phyloP scores from a whole-genome alignment of 208 protist genomes.

The Angomonas ambiguus region DNA sequence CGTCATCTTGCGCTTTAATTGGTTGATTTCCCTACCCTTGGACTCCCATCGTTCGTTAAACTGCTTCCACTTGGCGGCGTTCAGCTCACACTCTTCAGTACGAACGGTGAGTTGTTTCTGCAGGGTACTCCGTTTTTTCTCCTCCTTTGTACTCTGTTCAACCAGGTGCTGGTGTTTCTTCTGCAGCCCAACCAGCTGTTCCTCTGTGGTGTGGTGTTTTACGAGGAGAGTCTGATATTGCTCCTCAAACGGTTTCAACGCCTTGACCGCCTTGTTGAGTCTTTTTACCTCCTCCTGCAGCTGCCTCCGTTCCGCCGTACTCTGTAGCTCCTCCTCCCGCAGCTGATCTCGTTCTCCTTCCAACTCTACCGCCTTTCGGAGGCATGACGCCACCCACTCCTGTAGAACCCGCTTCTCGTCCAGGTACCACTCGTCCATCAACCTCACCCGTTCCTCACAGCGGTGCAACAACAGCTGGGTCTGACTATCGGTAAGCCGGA shows the following conservation, averaged over 20 bases:
- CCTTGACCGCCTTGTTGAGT: conserved; percentile 19
- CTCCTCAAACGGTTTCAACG: conserved; percentile 1
- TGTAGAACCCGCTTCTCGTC: conserved; percentile 12
- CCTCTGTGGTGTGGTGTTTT: not conserved
- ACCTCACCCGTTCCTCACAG: not conserved
- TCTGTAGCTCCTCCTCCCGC: conserved; percentile 5
- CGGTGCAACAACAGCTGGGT: not conserved
- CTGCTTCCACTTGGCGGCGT: not conserved
- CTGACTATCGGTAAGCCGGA: conserved; percentile 19
- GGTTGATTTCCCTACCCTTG: not conserved
- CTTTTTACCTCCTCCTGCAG: conserved; percentile 20
- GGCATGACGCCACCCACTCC: conserved; percentile 4
- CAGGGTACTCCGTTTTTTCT: not conserved
- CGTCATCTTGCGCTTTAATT: not conserved
- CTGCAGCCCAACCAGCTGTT: not conserved
- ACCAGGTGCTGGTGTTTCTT: not conserved
- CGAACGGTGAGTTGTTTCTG: not conserved
- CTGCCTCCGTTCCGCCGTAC: conserved; percentile 18
- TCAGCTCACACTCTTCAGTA: not conserved
- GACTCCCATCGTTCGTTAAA: not conserved
- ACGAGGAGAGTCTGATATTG: conserved; percentile 2
- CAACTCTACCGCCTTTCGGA: conserved; percentile 2
- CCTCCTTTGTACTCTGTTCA: not conserved
- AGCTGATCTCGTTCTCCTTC: conserved; percentile 12
- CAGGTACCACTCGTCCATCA: conserved; percentile 10